phyloP scores from a whole-genome alignment of 2,329 filamentous ascomycete species.

The Beauveria sp. region DNA sequence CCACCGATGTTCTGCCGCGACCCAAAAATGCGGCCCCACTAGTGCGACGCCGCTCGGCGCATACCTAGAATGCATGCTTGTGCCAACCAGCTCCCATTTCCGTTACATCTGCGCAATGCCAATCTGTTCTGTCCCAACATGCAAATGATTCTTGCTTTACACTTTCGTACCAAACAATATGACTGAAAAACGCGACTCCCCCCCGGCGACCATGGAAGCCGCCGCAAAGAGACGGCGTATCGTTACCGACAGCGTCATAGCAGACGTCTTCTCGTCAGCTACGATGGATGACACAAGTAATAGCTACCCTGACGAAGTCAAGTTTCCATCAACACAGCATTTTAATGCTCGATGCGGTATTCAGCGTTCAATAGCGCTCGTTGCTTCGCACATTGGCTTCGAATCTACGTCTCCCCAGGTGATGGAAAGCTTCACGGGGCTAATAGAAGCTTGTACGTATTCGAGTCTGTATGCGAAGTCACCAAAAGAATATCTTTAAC shows the following conservation, averaged over 20 bases:
- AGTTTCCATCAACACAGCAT: conserved; percentile 22
- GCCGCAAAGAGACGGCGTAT: conserved; percentile 2
- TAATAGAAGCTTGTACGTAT: conserved; percentile 50
- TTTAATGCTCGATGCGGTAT: conserved; percentile 32
- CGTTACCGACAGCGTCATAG: background rate
- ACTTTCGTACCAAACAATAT: background rate
- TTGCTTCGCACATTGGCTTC: conserved; percentile 52
- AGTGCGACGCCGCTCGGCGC: background rate
- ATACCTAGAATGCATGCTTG: background rate
- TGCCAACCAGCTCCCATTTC: background rate
- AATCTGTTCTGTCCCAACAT: background rate
- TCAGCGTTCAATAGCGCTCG: conserved; percentile 47
- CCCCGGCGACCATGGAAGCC: background rate
- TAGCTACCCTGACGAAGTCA: conserved; percentile 12
- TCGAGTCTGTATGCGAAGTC: background rate
- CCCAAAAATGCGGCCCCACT: background rate
- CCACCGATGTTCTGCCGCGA: background rate
- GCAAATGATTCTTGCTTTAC: background rate
- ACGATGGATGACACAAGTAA: conserved; percentile 11
- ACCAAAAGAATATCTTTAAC: background rate
- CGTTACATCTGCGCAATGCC: background rate
- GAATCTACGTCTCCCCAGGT: conserved; percentile 46
- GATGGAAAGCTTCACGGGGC: conserved; percentile 48
- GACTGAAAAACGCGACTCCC: conserved; percentile 1
- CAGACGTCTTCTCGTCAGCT: background rate